Evolutionary conservation across 192 early-diverging fungal species (phyloP), one percentile per base, ranked within the genome.

Genomic region (Geranomyces variabilis): DNA sequence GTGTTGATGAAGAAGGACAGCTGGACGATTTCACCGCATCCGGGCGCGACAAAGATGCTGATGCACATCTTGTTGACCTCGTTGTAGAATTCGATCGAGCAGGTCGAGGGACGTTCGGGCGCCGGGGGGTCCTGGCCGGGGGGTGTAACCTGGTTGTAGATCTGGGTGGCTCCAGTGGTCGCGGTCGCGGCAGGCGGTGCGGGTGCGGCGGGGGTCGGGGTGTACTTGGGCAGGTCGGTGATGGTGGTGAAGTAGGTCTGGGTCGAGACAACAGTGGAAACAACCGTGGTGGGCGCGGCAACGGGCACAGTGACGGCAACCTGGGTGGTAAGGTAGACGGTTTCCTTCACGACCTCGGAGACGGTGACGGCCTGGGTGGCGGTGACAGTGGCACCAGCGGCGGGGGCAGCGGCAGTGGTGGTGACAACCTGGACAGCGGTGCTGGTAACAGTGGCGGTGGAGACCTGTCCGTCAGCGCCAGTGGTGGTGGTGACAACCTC

Each of bases 221-320:
- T 62, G 69, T 70, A 70, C 24, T 21, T 47, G 43, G 69, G 69
- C 30, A 70, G 34, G 4, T 30, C 57, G 41, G 69, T 70, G 69
- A 70, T 46, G 69, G 69, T 70, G 31, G 57, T 44, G 57, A 44
- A 70, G 69, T 70, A 70, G 36, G 69, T 70, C n/a, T 62, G 34
- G 36, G 69, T 70, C 41, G 24, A n/a, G 7, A 70, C 69, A 19
- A 47, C 48, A 31, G 69, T 61, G 7, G 69, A 24, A n/a, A 47
- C 41, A 21, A 41, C 24, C 15, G 44, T 28, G 31, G 30, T 30
- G 33, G 58, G 34, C 34, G 33, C 30, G 26, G 69, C 48, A 0
- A 34, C 43, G 31, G 69, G 43, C 24, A 62, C 69, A 34, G 30
- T 44, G 12, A 33, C 43, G 5, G 69, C 34, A 29, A 62, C 45